Percentiles rank a stretch among this genome's conserved stretches.
phyloP scores from a whole-genome alignment of 257 asterid genomes.

The Rhazya stricta region DNA sequence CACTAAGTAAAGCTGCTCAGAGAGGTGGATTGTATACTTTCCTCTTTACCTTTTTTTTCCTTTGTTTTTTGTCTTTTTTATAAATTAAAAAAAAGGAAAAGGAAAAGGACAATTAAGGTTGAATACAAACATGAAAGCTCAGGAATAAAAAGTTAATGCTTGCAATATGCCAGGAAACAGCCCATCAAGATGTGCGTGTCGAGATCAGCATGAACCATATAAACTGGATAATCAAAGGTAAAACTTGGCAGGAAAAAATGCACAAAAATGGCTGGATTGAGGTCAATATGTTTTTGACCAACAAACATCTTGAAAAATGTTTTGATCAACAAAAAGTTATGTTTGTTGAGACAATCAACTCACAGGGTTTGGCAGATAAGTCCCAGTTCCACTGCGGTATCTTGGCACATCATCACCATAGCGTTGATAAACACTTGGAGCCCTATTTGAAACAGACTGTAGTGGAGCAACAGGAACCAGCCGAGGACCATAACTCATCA shows the following conservation, averaged over 20 bases:
- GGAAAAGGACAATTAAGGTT: neutral
- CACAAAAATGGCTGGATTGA: neutral
- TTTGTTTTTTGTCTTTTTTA: neutral
- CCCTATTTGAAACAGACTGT: constrained; percentile 62
- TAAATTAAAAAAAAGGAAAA: no score
- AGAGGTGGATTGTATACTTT: neutral
- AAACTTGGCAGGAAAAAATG: neutral
- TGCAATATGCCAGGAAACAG: neutral
- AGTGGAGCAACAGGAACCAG: constrained; percentile 62
- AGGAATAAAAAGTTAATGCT: neutral
- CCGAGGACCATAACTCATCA: constrained; percentile 62
- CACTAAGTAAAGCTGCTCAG: neutral
- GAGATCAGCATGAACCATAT: neutral
- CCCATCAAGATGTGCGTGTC: neutral
- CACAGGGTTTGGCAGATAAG: constrained; percentile 95
- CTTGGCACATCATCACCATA: constrained; percentile 74
- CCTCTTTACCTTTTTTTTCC: neutral
- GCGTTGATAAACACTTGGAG: constrained; percentile 58
- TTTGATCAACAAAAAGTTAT: neutral
- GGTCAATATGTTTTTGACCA: constrained; percentile 1
- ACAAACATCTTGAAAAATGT: neutral
- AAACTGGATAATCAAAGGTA: neutral
- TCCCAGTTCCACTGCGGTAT: constrained; percentile 93
- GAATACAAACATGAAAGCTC: neutral
- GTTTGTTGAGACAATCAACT: constrained; percentile 28